These are phyloP conservation scores for Rhizopus microsporus DNA, from an alignment of 371 early-diverging fungal genomes.

Conservation along the genomic window DNA sequence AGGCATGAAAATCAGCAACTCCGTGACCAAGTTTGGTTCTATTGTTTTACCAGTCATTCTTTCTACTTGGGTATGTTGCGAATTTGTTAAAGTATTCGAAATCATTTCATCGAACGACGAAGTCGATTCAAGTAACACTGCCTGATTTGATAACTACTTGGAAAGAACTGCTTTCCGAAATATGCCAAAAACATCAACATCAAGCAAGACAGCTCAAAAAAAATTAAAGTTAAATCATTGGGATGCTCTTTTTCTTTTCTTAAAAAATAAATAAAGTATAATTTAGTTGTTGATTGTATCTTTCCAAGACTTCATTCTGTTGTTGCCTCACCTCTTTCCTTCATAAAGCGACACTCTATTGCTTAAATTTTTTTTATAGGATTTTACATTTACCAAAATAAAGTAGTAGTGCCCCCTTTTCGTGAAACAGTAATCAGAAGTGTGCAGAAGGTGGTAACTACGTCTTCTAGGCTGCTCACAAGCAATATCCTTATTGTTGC, in stretches of 20 bases:
- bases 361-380: conserved; percentile 8
- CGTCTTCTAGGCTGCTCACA: conserved; percentile 10
- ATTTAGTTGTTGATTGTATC: conserved; percentile 13
- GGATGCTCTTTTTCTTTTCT: conserved; percentile 5
- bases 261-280: conserved; percentile 2
- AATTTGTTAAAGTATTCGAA: conserved; percentile 16
- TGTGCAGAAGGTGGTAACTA: conserved; percentile 12
- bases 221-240: conserved; percentile 7
- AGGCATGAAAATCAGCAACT: conserved; percentile 11
- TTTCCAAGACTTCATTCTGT: conserved; percentile 13
- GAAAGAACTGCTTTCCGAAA: conserved; percentile 13
- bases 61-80: conserved; percentile 16
- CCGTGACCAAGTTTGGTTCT: conserved; percentile 10
- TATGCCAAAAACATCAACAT: conserved; percentile 13
- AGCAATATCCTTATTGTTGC: conserved; percentile 16
- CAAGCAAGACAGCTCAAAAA: conserved; percentile 8
- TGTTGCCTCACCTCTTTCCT: conserved; percentile 14
- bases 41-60: conserved; percentile 16
- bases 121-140: conserved; percentile 11
- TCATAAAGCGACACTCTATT: conserved; percentile 17
- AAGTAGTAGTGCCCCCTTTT: no score
- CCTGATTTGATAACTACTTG: conserved; percentile 14
- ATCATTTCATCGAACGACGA: conserved; percentile 5
- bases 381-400: no score
- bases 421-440: conserved; percentile 12